phyloP scores from a whole-genome alignment of 768 basidiomycete species.

The Lactarius tabidus region DNA sequence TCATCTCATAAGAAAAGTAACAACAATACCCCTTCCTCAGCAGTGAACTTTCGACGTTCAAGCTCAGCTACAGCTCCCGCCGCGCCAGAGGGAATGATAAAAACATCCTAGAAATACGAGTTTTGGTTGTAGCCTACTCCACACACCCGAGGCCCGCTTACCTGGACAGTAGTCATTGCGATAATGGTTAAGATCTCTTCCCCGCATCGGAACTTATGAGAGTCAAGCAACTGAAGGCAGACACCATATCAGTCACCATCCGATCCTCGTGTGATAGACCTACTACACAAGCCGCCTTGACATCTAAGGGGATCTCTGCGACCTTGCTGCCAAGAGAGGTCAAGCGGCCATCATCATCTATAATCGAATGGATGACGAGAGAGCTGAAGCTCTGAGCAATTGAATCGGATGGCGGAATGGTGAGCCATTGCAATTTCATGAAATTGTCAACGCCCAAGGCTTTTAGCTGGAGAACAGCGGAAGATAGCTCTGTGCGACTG shows the following conservation, averaged over 20 bases:
- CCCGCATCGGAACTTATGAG: constrained; percentile 82
- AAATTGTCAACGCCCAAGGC: constrained; percentile 92
- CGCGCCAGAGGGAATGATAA: constrained; percentile 83
- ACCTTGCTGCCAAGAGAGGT: constrained; percentile 78
- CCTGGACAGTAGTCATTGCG: constrained; percentile 92
- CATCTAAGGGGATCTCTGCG: constrained; percentile 92
- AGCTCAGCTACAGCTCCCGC: constrained; percentile 85
- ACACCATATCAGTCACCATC: background rate
- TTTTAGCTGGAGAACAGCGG: constrained; percentile 90
- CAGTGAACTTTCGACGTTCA: constrained; percentile 93
- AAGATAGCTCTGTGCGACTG: constrained; percentile 84
- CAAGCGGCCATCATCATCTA: constrained; percentile 76
- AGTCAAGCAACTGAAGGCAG: constrained; percentile 67
- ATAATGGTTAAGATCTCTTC: constrained; percentile 96
- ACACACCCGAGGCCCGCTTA: constrained; percentile 29
- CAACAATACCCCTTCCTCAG: constrained; percentile 86
- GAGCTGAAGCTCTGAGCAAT: constrained; percentile 84
- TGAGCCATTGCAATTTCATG: constrained; percentile 95
- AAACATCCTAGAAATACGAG: constrained; percentile 61
- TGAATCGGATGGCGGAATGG: constrained; percentile 80
- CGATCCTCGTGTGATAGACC: constrained; percentile 26
- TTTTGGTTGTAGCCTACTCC: background rate
- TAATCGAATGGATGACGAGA: constrained; percentile 74
- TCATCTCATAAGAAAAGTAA: background rate
- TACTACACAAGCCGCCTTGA: constrained; percentile 93